These are phyloP conservation scores for Allium cepa DNA, from an alignment of 106 monocot species.

Conservation along the genomic window DNA sequence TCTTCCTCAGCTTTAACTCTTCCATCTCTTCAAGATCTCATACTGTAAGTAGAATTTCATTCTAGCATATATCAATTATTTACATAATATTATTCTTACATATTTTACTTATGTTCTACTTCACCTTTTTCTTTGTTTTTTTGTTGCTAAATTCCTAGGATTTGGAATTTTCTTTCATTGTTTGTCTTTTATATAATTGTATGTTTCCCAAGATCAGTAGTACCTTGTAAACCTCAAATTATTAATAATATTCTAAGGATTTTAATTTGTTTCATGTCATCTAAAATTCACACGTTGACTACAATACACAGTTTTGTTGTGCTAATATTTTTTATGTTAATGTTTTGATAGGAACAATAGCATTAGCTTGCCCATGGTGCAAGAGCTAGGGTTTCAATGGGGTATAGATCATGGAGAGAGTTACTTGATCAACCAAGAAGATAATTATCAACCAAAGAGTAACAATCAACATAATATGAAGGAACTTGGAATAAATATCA, in stretches of 20 bases:
- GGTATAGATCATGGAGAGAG: neutral
- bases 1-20: constrained; percentile 2
- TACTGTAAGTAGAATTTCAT: constrained; percentile 6
- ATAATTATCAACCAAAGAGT: neutral
- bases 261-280: neutral
- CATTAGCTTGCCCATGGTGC: neutral
- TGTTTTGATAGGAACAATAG: neutral
- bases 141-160: constrained; percentile 2
- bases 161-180: constrained; percentile 10
- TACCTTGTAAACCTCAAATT: neutral
- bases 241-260: neutral
- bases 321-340: neutral
- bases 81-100: neutral
- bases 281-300: neutral
- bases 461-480: neutral
- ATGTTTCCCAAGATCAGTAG: neutral
- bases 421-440: neutral
- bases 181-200: neutral
- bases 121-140: neutral
- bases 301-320: neutral
- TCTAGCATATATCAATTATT: neutral
- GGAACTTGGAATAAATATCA: neutral
- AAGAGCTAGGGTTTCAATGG: constrained; percentile 13
- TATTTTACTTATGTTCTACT: constrained; percentile 2
- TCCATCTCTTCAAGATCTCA: constrained; percentile 10